phyloP scores from a whole-genome alignment of 2,329 filamentous ascomycete genomes.

The Emmonsia crescens region DNA sequence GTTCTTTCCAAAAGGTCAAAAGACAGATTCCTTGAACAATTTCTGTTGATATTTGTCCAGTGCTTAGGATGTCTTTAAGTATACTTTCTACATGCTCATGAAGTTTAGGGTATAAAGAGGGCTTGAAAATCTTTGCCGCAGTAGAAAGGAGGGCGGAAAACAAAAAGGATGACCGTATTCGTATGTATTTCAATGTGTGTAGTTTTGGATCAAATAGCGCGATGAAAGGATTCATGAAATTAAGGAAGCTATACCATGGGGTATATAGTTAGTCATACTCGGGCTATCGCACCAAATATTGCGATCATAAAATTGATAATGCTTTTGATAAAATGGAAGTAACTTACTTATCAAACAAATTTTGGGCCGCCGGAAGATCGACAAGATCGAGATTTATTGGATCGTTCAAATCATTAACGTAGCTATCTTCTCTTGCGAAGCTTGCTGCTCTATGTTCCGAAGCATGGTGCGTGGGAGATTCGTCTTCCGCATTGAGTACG shows the following conservation, averaged over 20 bases:
- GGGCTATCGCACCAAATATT: neutral
- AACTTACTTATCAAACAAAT: slow-evolving; percentile 22
- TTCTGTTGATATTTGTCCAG: slow-evolving; percentile 29
- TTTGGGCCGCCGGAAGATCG: slow-evolving; percentile 18
- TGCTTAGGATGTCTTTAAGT: slow-evolving; percentile 19
- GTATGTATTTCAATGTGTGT: slow-evolving; percentile 30
- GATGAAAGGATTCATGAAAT: slow-evolving; percentile 32
- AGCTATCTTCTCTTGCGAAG: slow-evolving; percentile 1
- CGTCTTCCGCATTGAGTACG: slow-evolving; percentile 14
- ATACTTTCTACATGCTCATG: slow-evolving; percentile 23
- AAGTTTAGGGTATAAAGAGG: slow-evolving; percentile 21
- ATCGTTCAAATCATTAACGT: slow-evolving; percentile 16
- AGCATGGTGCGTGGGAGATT: slow-evolving; percentile 5
- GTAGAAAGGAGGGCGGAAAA: slow-evolving; percentile 26
- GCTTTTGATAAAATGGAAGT: neutral
- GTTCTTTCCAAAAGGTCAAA: slow-evolving; percentile 35
- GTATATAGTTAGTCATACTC: neutral
- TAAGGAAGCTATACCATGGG: slow-evolving; percentile 25
- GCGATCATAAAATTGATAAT: neutral
- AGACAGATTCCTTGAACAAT: slow-evolving; percentile 28
- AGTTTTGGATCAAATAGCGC: slow-evolving; percentile 30
- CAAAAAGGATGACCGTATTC: slow-evolving; percentile 28
- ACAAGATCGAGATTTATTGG: slow-evolving; percentile 21
- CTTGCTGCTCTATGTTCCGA: neutral
- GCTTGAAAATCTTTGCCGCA: slow-evolving; percentile 29